Base-by-base conservation (phyloP, 1,139 yeast genomes). In the Hyphopichia pseudoburtonii region DNA sequence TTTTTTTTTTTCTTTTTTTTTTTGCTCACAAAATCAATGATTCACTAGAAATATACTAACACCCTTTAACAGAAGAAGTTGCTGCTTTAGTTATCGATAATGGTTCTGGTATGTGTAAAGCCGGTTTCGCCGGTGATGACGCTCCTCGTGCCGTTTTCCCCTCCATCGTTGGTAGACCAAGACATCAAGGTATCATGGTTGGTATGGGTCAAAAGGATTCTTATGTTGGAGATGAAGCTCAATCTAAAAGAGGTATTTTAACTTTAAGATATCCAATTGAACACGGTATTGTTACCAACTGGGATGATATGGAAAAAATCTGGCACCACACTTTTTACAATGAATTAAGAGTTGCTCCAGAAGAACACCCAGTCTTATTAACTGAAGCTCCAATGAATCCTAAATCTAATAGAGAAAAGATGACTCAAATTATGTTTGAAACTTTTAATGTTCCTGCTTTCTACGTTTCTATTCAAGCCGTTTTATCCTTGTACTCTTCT, bases 91-190 rank as follows among this genome's bases (percentile, higher is more conserved):
- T 92, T 78, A 92, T 92, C 76, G 98, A 92, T 73, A 92, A 92
- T 78, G 98, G 98, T 80, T 92, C 98, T 68, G 98, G 98, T 83
- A 92, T 92, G 97, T 92, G 97, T 84, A 92, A 92, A 73, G 97
- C 97, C 94, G 98, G 98, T 78, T 92, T 90, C 72, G 98, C 98
- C 82, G 98, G 98, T 78, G 98, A 92, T 69, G 98, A 92, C 77
- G 97, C 98, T 53, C 98, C 98, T 69, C 87, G 97, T 76, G 98
- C 98, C 62, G 98, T 92, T 60, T 92, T 92, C 90, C 98, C 98
- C 64, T 92, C 98, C 50, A 92, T 92, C 66, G 98, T 92, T 55
- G 98, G 98, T 77, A 94, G 98, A 80, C 97, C 98, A 78, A 92
- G 97, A 84, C 98, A 92, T 73, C 97, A 92, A 76, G 98, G 97